Evolutionary conservation across 208 protist species (phyloP), one percentile per base, ranked within the genome.

Genomic region (Acanthamoeba divionensis): DNA sequence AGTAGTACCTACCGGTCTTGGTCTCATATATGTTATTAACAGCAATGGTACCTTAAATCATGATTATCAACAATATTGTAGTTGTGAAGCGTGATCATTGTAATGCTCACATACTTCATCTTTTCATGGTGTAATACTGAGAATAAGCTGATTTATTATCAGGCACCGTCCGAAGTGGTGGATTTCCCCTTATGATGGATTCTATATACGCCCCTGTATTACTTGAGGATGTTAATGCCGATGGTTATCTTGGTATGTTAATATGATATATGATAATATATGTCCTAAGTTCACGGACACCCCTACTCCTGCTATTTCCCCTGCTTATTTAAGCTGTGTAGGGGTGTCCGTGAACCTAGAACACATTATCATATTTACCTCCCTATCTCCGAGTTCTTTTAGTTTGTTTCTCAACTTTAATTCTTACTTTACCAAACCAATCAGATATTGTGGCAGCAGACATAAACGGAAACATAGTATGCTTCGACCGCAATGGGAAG

Each of bases 361-460:
- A n/a, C n/a, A n/a, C n/a, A n/a, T n/a, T n/a, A n/a, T n/a, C n/a
- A n/a, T 60, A 18, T 18, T 60, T 60, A n/a, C 18, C 52, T 60
- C n/a, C 52, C n/a, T 60, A 24, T 60, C 18, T 24, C n/a, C 52
- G 52, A 24, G 52, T 60, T 60, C 52, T 60, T 31, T n/a, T n/a
- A n/a, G n/a, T n/a, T n/a, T n/a, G n/a, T n/a, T n/a, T n/a, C n/a
- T n/a, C n/a, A n/a, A n/a, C n/a, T n/a, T n/a, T n/a, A n/a, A n/a
- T n/a, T n/a, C n/a, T n/a, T n/a, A n/a, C n/a, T n/a, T n/a, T n/a
- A n/a, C n/a, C n/a, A n/a, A n/a, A n/a, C n/a, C n/a, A 45, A 63
- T n/a, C n/a, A 29, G 91, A 97, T 86, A 93, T 98, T 33, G 97
- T 97, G 80, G 95, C 94, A n/a, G 94, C 94, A 21, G 97, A 98